Conservation (phyloP, 2,329 filamentous ascomycete genomes). For the Trichoderma pleuroti region DNA sequence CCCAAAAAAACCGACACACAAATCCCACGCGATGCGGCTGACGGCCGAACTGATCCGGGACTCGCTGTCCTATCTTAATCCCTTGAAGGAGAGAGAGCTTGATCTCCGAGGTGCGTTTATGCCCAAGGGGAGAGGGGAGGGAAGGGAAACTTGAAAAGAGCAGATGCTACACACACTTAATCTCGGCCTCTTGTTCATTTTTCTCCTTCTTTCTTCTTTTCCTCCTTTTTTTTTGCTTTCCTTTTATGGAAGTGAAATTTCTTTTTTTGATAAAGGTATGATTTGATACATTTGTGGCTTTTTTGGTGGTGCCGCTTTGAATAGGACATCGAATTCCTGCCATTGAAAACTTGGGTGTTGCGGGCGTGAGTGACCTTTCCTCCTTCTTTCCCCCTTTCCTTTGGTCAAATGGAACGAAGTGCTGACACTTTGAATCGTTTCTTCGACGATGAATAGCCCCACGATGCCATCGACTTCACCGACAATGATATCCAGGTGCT, state of each 20-base stretch:
- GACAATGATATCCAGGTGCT: constrained; percentile 93
- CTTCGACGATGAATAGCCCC: constrained; percentile 56
- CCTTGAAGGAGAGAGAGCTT: constrained; percentile 96
- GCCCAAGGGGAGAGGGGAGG: not conserved
- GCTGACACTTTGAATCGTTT: not conserved
- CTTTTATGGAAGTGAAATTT: not conserved
- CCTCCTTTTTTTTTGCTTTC: constrained; percentile 37
- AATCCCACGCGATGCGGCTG: constrained; percentile 71
- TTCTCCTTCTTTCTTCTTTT: constrained; percentile 19
- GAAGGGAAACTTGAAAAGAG: constrained; percentile 62
- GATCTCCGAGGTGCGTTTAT: constrained; percentile 94
- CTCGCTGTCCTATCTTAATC: constrained; percentile 97
- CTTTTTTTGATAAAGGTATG: constrained; percentile 38
- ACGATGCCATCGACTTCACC: constrained; percentile 96
- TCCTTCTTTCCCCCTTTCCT: not conserved
- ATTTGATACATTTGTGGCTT: constrained; percentile 19
- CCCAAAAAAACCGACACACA: not conserved
- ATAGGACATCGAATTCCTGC: constrained; percentile 96
- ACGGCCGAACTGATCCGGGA: constrained; percentile 90
- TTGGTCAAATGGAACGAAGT: not conserved
- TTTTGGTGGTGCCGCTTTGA: constrained; percentile 43
- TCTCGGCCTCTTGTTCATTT: constrained; percentile 38
- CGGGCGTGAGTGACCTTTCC: constrained; percentile 63
- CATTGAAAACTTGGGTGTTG: constrained; percentile 96
- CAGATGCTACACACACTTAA: constrained; percentile 72